These are phyloP conservation scores for Groenewaldozyma auringiensis DNA, from an alignment of 1,139 yeast species.

Conservation along the genomic window DNA sequence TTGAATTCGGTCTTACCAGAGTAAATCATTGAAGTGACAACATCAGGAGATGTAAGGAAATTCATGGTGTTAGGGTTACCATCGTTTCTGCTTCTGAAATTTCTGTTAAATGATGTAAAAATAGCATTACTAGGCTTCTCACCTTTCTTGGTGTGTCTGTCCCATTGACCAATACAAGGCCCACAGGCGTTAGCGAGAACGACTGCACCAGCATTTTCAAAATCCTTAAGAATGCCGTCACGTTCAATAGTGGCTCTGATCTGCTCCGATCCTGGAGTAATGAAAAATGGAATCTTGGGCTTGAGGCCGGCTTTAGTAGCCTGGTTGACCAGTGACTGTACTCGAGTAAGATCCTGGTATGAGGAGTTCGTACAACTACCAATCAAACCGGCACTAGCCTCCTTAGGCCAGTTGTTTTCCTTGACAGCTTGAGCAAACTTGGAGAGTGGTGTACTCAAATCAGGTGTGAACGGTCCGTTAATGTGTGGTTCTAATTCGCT, in stretches of 20 bases:
- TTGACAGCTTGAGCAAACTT: constrained; percentile 80
- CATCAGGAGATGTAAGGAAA: constrained; percentile 96
- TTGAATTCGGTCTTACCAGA: constrained; percentile 98
- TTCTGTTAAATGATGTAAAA: constrained; percentile 98
- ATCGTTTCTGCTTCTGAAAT: constrained; percentile 97
- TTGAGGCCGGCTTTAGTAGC: constrained; percentile 88
- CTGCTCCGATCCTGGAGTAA: constrained; percentile 99
- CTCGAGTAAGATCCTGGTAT: constrained; percentile 97
- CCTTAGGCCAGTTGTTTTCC: constrained; percentile 85
- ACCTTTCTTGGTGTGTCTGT: constrained; percentile 45
- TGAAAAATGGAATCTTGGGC: constrained; percentile 84
- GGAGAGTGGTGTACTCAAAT: constrained; percentile 87
- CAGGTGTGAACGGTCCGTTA: constrained; percentile 99
- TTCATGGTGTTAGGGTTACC: constrained; percentile 99
- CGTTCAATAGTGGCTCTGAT: constrained; percentile 97
- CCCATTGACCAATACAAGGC: constrained; percentile 99
- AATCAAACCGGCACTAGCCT: constrained; percentile 90
- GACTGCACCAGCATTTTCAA: constrained; percentile 88
- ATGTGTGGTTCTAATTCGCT: constrained; percentile 91
- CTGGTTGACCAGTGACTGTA: constrained; percentile 87
- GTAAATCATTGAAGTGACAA: constrained; percentile 92
- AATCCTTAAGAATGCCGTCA: constrained; percentile 88
- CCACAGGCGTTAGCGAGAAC: constrained; percentile 99
- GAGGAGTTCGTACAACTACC: constrained; percentile 99
- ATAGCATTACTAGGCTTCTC: constrained; percentile 88